Evolutionary conservation across 163 green algal genomes (phyloP).

Genomic region (Scenedesmus sp.): DNA sequence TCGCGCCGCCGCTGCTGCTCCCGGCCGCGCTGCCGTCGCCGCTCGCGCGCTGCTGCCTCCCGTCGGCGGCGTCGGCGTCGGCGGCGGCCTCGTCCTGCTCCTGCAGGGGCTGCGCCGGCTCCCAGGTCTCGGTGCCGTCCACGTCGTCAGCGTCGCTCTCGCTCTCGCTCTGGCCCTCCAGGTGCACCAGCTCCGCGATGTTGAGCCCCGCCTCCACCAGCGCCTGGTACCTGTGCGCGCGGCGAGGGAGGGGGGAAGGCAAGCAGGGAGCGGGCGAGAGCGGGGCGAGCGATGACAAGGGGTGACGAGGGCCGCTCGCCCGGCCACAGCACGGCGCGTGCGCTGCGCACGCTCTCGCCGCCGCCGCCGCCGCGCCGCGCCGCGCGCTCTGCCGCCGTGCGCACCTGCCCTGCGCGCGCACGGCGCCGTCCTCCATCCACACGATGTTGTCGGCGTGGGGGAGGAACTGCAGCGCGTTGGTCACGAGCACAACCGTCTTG

Average conservation of each 20-base stretch:
- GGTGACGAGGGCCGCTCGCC: too few relatives aligned
- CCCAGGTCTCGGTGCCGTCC: slow-evolving; percentile 22
- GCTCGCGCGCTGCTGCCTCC: too few relatives aligned
- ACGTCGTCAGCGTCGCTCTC: slow-evolving; percentile 12
- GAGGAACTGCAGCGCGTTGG: slow-evolving; percentile 81
- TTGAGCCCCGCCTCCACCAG: slow-evolving; percentile 49
- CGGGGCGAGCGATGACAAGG: too few relatives aligned
- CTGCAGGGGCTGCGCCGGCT: neutral
- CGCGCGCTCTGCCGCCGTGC: neutral
- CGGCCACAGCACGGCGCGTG: too few relatives aligned
- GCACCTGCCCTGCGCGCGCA: slow-evolving; percentile 39
- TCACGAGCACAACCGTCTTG: slow-evolving; percentile 62
- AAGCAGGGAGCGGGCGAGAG: neutral
- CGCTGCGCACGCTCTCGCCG: too few relatives aligned
- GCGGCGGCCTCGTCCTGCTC: neutral
- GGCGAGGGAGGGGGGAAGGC: too few relatives aligned
- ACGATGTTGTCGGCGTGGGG: slow-evolving; percentile 63
- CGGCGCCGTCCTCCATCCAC: slow-evolving; percentile 59
- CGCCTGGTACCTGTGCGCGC: slow-evolving; percentile 41
- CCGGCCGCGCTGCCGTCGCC: neutral
- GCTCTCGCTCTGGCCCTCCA: slow-evolving; percentile 7
- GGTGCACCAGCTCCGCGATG: slow-evolving; percentile 62
- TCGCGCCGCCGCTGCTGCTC: neutral
- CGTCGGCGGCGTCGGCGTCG: neutral
- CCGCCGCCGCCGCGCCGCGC: too few relatives aligned